Evolutionary conservation across 2,329 filamentous ascomycete species (phyloP).

Genomic region (Aureobasidium sp.): DNA sequence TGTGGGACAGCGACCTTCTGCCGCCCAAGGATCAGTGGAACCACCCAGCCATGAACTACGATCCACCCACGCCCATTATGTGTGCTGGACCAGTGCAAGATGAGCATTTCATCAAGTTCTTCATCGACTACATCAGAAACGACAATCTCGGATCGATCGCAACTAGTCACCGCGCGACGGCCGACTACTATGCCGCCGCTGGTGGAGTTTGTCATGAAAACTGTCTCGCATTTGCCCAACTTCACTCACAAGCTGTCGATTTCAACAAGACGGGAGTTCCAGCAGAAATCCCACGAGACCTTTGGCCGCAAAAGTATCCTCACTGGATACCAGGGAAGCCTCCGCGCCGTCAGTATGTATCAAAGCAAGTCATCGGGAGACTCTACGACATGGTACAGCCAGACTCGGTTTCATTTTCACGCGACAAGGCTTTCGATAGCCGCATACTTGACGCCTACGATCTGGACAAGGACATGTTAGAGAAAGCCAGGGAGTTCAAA

Average conservation of each 20-base stretch:
- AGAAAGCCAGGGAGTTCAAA: constrained; percentile 62
- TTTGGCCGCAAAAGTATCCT: constrained; percentile 62
- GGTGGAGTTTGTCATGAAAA: constrained; percentile 59
- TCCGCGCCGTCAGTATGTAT: constrained; percentile 52
- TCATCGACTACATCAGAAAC: constrained; percentile 88
- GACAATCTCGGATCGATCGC: constrained; percentile 76
- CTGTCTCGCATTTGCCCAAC: constrained; percentile 65
- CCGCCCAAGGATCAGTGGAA: constrained; percentile 58
- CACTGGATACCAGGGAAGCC: constrained; percentile 77
- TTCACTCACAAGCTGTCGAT: constrained; percentile 90
- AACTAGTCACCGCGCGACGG: constrained; percentile 68
- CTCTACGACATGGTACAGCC: constrained; percentile 71
- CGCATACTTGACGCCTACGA: constrained; percentile 60
- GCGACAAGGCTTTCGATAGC: constrained; percentile 64
- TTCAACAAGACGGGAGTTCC: constrained; percentile 84
- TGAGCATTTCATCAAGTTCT: constrained; percentile 73
- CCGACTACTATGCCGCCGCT: constrained; percentile 50
- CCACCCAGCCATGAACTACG: constrained; percentile 69
- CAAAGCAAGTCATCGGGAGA: constrained; percentile 64
- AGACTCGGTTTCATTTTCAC: constrained; percentile 66
- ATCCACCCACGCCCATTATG: constrained; percentile 48
- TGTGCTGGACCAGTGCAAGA: constrained; percentile 59
- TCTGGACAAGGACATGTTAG: constrained; percentile 49
- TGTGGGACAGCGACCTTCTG: constrained; percentile 76
- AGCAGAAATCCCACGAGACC: constrained; percentile 55